Base-by-base conservation (phyloP, 2,329 filamentous ascomycete genomes). In the Aspergillus novoparasiticus region DNA sequence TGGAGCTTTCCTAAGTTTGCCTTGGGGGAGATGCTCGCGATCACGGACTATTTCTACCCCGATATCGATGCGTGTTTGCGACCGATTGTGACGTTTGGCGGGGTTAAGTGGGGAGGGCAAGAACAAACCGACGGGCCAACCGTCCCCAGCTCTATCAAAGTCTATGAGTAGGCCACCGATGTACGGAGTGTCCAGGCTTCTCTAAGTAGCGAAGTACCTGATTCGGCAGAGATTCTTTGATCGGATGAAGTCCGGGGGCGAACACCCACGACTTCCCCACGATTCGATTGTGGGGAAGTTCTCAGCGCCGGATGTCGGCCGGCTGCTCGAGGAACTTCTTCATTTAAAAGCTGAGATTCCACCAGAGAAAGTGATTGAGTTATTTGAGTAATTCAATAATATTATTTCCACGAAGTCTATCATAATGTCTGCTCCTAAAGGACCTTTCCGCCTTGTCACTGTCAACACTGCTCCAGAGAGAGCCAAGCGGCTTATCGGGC, bases 381-480 rank as follows among this genome's bases (percentile, higher is more conserved):
- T 11, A 54, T 32, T n/a, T 36, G 6, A 54, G 6, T 21, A 14
- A 10, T 16, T 21, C 23, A 51, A 51, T 6, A 10, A 32, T 39
- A 41, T 21, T 39, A 16, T 43, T 26, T 48, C 26, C 23, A 46
- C 55, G n/a, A 32, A 59, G 43, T 55, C 54, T 30, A 55, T 61
- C 66, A 67, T 12, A 34, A 76, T 73, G 71, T 68, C 72, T 65
- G 66, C 74, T 61, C 79, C 83, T 16, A 81, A 83, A 67, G 86
- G 86, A 21, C 87, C 87, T 3, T 90, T 83, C 77, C 85, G 81
- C 69, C 83, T 91, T 14, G 84, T 90, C 34, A 91, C 87, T 1
- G 87, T 91, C 67, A 91, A 90, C 78, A 90, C 85, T 1, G 87
- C 85, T 1, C 88, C 89, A 0, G 88, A 89, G 66, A 82, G 88